Percentiles rank a stretch among this genome's conserved stretches.
phyloP scores from a whole-genome alignment of 2,329 filamentous ascomycete species.

The Fusarium continuum region DNA sequence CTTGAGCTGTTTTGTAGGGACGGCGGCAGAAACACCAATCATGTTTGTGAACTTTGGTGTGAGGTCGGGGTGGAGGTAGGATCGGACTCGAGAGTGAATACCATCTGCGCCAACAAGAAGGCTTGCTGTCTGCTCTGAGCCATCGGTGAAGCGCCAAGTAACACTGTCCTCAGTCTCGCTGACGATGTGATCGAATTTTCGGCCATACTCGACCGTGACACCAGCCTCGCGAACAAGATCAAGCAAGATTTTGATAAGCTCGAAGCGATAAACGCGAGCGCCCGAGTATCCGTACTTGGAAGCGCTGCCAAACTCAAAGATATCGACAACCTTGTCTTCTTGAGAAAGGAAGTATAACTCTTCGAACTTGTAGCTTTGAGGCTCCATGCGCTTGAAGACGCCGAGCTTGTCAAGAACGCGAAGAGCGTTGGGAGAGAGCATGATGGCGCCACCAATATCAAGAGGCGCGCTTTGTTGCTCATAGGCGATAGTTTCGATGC shows the following conservation, averaged over 20 bases:
- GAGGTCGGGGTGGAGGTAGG: slow-evolving; percentile 59
- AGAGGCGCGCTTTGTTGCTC: slow-evolving; percentile 57
- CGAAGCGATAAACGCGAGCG: slow-evolving; percentile 63
- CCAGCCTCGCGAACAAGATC: slow-evolving; percentile 50
- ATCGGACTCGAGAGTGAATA: slow-evolving; percentile 65
- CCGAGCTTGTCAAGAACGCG: slow-evolving; percentile 61
- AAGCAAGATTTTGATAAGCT: slow-evolving; percentile 60
- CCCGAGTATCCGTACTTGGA: slow-evolving; percentile 61
- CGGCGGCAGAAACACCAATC: slow-evolving; percentile 49
- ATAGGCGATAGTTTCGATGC: slow-evolving; percentile 61
- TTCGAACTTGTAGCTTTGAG: slow-evolving; percentile 61
- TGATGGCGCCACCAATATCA: slow-evolving; percentile 63
- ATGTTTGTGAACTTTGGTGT: slow-evolving; percentile 61
- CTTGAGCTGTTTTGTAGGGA: slow-evolving; percentile 51
- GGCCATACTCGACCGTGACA: slow-evolving; percentile 57
- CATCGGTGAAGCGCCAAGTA: slow-evolving; percentile 59
- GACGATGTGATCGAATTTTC: slow-evolving; percentile 57
- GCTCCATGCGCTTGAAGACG: slow-evolving; percentile 56
- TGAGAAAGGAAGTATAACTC: slow-evolving; percentile 56
- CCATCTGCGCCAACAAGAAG: slow-evolving; percentile 67
- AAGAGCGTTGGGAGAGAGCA: slow-evolving; percentile 68
- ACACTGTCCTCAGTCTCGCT: slow-evolving; percentile 53
- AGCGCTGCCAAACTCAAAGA: slow-evolving; percentile 59
- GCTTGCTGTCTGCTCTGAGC: slow-evolving; percentile 49
- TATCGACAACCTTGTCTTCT: slow-evolving; percentile 47